Evolutionary conservation across 163 green algal genomes (phyloP), one percentile per base, ranked within the genome.

Genomic region (Chlorella variabilis): DNA sequence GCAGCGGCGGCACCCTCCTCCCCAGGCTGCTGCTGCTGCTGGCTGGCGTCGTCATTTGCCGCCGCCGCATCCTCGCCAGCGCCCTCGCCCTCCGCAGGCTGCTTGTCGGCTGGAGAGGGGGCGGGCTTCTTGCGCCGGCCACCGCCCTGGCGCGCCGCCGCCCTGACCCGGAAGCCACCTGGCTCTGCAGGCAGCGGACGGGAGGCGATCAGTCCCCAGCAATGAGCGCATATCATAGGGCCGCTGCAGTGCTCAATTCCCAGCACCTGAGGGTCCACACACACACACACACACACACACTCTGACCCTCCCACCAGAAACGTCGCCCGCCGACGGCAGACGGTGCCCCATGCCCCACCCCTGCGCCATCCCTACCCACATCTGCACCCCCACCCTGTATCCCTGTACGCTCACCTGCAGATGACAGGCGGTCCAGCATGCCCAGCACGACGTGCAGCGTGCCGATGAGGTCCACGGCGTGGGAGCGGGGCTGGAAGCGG

Each of bases 391-490:
- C n/a, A n/a, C n/a, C n/a, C n/a, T n/a, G n/a, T n/a, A n/a, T n/a
- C n/a, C n/a, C n/a, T n/a, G n/a, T n/a, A n/a, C n/a, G n/a, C 79
- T 0, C 59, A 89, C 86, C 85, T 81, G 84, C 56, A 31, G 74
- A 6, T 27, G 80, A 80, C 17, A 94, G 80, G n/a, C 86, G 68
- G 71, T 97, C 91, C 70, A 96, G 91, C 69, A 95, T 90, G 23
- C 88, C 75, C 83, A 97, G 80, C 56, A 93, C 84, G 20, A 92
- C 51, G 73, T 96, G 90, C 65, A 96, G 49, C n/a, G 86, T 85
- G 74, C 95, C 89, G 8, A 93, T 81, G 38, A 96, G 77, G 81
- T 96, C 90, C 2, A 75, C 80, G 4, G 92, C 93, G 42, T 93
- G 87, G 38, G 38, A 79, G 48, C 86, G 80, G 0, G 91, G 83